These are phyloP conservation scores for Ophiosphaerella narmari DNA, from an alignment of 2,329 filamentous ascomycete genomes.

Conservation along the genomic window DNA sequence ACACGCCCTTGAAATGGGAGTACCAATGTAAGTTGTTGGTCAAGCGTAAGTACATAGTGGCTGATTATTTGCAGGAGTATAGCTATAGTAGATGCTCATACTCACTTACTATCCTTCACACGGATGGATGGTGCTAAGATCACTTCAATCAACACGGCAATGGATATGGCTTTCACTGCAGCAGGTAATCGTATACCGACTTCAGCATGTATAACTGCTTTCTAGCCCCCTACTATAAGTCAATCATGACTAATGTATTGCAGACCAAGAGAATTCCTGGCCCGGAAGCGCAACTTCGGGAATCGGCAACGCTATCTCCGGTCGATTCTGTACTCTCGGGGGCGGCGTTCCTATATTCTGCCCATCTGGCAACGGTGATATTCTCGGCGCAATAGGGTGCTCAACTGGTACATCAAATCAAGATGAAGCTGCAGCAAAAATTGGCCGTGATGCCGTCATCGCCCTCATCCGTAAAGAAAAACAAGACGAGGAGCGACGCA, in stretches of 20 bases:
- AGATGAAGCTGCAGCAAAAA: slow-evolving; percentile 56
- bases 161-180: slow-evolving; percentile 64
- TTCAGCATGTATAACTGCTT: slow-evolving; percentile 40
- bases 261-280: slow-evolving; percentile 54
- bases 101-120: slow-evolving; percentile 51
- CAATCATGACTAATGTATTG: not conserved
- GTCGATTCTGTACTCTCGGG: slow-evolving; percentile 57
- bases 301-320: slow-evolving; percentile 54
- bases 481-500: slow-evolving; percentile 18
- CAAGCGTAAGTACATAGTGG: not conserved
- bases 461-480: slow-evolving; percentile 28
- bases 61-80: slow-evolving; percentile 2
- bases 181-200: slow-evolving; percentile 58
- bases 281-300: slow-evolving; percentile 56
- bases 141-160: slow-evolving; percentile 62
- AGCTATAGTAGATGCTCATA: slow-evolving; percentile 8
- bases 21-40: slow-evolving; percentile 31
- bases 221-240: too few relatives aligned
- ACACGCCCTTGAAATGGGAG: slow-evolving; percentile 23
- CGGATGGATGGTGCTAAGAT: slow-evolving; percentile 54
- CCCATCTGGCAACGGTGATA: slow-evolving; percentile 50
- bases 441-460: slow-evolving; percentile 55
- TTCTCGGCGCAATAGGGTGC: slow-evolving; percentile 59
- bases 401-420: slow-evolving; percentile 59
- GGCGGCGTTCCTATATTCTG: slow-evolving; percentile 57